Base-by-base conservation (phyloP, 2,329 filamentous ascomycete species). In the Lomentospora prolificans region DNA sequence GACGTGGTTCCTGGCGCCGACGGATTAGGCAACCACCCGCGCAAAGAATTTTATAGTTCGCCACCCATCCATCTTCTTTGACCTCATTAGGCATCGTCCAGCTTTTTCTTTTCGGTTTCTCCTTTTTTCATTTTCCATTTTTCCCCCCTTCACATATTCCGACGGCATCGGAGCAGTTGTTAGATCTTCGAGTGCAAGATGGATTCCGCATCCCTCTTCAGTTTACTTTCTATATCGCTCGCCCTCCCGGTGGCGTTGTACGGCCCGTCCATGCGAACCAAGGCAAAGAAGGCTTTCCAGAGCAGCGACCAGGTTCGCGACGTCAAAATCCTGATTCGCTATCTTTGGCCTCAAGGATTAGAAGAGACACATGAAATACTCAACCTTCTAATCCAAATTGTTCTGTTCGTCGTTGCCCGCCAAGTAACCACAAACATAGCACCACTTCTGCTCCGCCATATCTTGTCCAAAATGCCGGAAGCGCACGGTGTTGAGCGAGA, bases 141-240 rank as follows among this genome's bases (percentile, higher is more conserved):
- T n/a, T n/a, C n/a, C n/a, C n/a, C n/a, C n/a, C n/a, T n/a, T n/a
- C n/a, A n/a, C n/a, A n/a, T n/a, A n/a, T n/a, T n/a, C n/a, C n/a
- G 31, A n/a, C n/a, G n/a, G n/a, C n/a, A n/a, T n/a, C n/a, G n/a
- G n/a, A n/a, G n/a, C n/a, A n/a, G n/a, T n/a, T n/a, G n/a, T n/a
- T n/a, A n/a, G n/a, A n/a, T n/a, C n/a, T n/a, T n/a, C n/a, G n/a
- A 7, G 22, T 25, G 19, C 10, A 25, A 6, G n/a, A 50, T 58
- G n/a, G 64, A 50, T 64, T 60, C 12, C 39, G 58, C 0, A n/a
- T 64, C 2, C 58, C 60, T 3, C 44, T 41, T 24, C 58, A 65
- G 14, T 57, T 64, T 0, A 55, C 64, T 1, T 60, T 61, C 1
- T 61, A 65, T 1, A 55, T 65, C 14, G 62, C 58, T 1, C 52